Evolutionary conservation across 306 rosid species (phyloP).

Genomic region (Neltuma alba): DNA sequence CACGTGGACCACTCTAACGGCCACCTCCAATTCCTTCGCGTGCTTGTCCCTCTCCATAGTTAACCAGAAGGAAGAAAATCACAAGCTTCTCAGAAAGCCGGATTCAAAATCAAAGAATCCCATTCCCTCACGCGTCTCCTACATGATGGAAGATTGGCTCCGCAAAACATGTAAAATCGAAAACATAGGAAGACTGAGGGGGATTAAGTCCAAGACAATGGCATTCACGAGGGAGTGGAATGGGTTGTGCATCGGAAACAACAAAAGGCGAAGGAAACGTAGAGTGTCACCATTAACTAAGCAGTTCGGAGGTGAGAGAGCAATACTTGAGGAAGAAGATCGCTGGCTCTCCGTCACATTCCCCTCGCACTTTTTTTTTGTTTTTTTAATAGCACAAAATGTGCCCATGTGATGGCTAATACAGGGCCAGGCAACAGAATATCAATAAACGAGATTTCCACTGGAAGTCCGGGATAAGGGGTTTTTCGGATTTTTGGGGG

Average conservation of each 20-base stretch:
- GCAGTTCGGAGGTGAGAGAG: neutral
- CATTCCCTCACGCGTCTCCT: neutral
- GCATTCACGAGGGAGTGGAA: conserved; percentile 31
- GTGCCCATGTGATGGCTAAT: neutral
- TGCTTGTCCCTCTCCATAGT: conserved; percentile 62
- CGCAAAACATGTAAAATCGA: neutral
- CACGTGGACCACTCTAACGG: conserved; percentile 84
- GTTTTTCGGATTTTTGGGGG: no score
- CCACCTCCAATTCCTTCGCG: conserved; percentile 74
- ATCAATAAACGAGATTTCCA: no score
- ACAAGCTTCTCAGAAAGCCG: conserved; percentile 37
- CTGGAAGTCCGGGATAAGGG: no score
- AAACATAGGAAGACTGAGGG: neutral
- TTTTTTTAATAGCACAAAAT: neutral
- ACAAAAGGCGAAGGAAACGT: neutral
- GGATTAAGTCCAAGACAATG: conserved; percentile 29
- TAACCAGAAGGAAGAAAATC: neutral
- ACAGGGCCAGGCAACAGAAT: neutral
- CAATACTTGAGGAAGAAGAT: neutral
- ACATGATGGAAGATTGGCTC: conserved; percentile 26
- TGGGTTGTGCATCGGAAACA: neutral
- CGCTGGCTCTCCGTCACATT: conserved; percentile 2
- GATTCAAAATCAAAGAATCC: conserved; percentile 30
- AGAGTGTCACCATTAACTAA: neutral
- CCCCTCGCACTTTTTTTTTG: neutral